phyloP scores from a whole-genome alignment of 1,284 basidiomycete genomes.

The Cryptococcus sp. region DNA sequence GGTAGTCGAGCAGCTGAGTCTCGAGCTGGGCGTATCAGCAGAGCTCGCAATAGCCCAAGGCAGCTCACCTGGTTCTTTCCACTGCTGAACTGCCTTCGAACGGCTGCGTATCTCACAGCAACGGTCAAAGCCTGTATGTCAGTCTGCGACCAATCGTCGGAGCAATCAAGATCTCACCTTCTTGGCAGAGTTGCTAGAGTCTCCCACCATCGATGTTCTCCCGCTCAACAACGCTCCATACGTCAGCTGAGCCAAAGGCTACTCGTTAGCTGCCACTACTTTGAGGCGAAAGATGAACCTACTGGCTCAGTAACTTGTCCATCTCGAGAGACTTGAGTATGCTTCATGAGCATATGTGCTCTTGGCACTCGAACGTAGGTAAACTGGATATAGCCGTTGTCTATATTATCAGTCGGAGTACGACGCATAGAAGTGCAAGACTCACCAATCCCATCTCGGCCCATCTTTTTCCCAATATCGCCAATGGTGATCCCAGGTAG shows the following conservation, averaged over 20 bases:
- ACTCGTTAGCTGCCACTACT: conserved; percentile 18
- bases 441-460: conserved; percentile 52
- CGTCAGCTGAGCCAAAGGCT: conserved; percentile 55
- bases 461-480: conserved; percentile 58
- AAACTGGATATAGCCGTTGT: conserved; percentile 53
- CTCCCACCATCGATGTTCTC: conserved; percentile 53
- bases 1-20: conserved; percentile 56
- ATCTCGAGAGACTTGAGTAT: conserved; percentile 53
- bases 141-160: not conserved
- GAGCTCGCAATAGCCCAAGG: not conserved
- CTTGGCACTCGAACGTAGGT: conserved; percentile 55
- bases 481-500: conserved; percentile 54
- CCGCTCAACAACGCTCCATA: conserved; percentile 56
- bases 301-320: conserved; percentile 45
- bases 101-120: conserved; percentile 54
- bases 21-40: conserved; percentile 37
- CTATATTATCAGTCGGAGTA: conserved; percentile 12
- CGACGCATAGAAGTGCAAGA: not conserved
- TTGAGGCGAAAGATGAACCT: conserved; percentile 4
- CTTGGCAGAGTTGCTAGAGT: conserved; percentile 53
- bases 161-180: too few relatives aligned
- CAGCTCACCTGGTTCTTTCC: conserved; percentile 43
- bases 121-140: conserved; percentile 50
- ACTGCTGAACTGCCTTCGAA: conserved; percentile 53
- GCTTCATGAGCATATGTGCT: conserved; percentile 57